Percentiles rank a stretch among this genome's conserved stretches.
Evolutionary conservation across 2,329 filamentous ascomycete genomes (phyloP).

Genomic region (Diaporthe sp.): DNA sequence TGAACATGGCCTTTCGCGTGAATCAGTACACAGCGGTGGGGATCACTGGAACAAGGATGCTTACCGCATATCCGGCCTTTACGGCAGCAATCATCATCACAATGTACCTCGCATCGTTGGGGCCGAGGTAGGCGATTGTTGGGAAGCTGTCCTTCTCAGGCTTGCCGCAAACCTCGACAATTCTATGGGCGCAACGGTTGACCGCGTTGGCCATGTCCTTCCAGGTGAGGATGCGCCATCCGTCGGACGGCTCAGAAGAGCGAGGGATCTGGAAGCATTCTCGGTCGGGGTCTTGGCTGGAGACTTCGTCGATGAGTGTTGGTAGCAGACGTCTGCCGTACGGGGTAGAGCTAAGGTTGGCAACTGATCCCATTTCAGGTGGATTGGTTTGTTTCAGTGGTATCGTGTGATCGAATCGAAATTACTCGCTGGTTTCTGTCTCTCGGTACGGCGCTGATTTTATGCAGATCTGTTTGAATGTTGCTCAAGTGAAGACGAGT

Average conservation of each 20-base stretch:
- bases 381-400: not conserved
- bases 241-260: conserved; percentile 30
- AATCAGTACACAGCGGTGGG: not conserved
- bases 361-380: conserved; percentile 35
- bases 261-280: conserved; percentile 38
- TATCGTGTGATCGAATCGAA: not conserved
- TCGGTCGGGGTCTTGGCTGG: conserved; percentile 34
- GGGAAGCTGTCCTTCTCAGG: conserved; percentile 35
- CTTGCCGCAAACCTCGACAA: conserved; percentile 35
- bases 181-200: conserved; percentile 36
- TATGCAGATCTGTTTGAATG: not conserved
- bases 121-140: conserved; percentile 36
- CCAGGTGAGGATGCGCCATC: conserved; percentile 37
- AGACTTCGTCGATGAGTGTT: conserved; percentile 36
- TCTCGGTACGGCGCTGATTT: not conserved
- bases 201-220: conserved; percentile 37
- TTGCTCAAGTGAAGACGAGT: not conserved
- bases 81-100: conserved; percentile 36
- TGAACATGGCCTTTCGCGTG: conserved; percentile 52
- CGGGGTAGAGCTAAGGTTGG: conserved; percentile 15
- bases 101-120: conserved; percentile 37
- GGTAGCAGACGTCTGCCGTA: conserved; percentile 38
- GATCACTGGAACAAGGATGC: not conserved
- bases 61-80: conserved; percentile 41
- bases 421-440: not conserved